These are phyloP conservation scores for Torrubiella hemipterigena DNA, from an alignment of 2,329 filamentous ascomycete genomes.

Conservation along the genomic window DNA sequence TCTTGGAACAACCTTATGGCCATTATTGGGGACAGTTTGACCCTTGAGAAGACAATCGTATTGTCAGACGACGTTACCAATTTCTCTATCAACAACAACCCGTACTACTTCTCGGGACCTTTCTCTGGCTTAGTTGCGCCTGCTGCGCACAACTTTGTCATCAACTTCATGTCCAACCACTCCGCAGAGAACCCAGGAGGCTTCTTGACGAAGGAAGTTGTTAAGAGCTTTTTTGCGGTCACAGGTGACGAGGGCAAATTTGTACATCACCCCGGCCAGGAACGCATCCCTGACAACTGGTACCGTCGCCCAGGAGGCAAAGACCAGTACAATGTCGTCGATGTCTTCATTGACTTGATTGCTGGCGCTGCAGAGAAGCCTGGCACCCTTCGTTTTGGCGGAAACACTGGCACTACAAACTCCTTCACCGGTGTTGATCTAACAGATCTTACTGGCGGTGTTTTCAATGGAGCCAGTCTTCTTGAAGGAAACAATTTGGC, in stretches of 20 bases:
- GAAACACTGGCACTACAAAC: neutral
- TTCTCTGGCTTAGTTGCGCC: constrained; percentile 1
- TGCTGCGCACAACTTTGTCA: constrained; percentile 2
- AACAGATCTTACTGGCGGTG: neutral
- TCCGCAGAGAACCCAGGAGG: constrained; percentile 1
- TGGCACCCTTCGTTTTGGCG: neutral
- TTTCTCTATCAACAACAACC: constrained; percentile 1
- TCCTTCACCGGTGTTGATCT: neutral
- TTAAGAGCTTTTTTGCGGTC: constrained; percentile 35
- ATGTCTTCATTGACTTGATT: constrained; percentile 10
- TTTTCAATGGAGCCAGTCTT: neutral
- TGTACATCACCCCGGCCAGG: constrained; percentile 30
- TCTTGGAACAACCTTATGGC: neutral
- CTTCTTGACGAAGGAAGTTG: constrained; percentile 17
- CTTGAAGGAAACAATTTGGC: neutral
- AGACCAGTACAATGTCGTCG: constrained; percentile 30
- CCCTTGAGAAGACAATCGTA: neutral
- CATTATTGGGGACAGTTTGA: neutral
- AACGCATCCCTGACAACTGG: constrained; percentile 41
- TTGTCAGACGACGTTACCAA: neutral
- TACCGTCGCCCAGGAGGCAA: constrained; percentile 24
- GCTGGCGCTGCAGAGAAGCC: neutral
- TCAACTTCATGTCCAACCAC: constrained; percentile 3
- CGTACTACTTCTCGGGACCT: constrained; percentile 2
- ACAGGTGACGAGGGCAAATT: constrained; percentile 19